A percentile compares a stretch with the other conserved stretches of the same genome.
These are phyloP conservation scores for Sphaceloma murrayae DNA, from an alignment of 2,329 filamentous ascomycete species.

Conservation along the genomic window DNA sequence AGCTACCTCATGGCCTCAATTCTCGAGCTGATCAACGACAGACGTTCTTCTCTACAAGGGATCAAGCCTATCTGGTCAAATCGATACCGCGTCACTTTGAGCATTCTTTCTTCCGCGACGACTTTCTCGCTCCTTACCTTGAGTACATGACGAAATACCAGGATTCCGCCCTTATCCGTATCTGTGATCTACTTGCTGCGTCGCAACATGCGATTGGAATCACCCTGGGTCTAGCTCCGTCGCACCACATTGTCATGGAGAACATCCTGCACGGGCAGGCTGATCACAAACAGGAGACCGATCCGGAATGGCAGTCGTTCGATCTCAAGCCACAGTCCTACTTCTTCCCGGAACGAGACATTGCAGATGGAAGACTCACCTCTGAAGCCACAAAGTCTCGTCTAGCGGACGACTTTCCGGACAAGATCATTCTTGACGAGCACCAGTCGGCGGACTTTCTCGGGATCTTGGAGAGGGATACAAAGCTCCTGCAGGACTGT, in stretches of 20 bases:
- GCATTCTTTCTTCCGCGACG: constrained; percentile 58
- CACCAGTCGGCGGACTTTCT: constrained; percentile 49
- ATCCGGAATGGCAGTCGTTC: constrained; percentile 55
- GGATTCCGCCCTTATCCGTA: constrained; percentile 56
- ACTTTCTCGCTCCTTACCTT: constrained; percentile 56
- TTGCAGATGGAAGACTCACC: constrained; percentile 53
- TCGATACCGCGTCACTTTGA: constrained; percentile 61
- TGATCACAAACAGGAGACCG: constrained; percentile 30
- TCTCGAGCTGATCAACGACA: constrained; percentile 22
- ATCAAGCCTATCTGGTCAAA: constrained; percentile 61
- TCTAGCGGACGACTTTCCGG: constrained; percentile 58
- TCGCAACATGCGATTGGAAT: constrained; percentile 50
- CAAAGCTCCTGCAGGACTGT: constrained; percentile 49
- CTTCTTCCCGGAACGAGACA: constrained; percentile 66
- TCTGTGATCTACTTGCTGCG: constrained; percentile 58
- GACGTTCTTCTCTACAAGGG: constrained; percentile 60
- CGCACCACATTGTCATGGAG: constrained; percentile 70
- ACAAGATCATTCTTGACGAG: constrained; percentile 50
- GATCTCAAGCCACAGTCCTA: constrained; percentile 66
- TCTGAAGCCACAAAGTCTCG: constrained; percentile 56
- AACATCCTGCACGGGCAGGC: constrained; percentile 57
- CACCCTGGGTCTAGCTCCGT: constrained; percentile 51
- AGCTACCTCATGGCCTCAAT: not conserved
- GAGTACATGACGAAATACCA: constrained; percentile 53
- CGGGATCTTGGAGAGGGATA: constrained; percentile 50